A percentile compares a stretch with the other conserved stretches of the same genome.
Conservation (phyloP, 106 monocot genomes). For the Dendrobium chrysotoxum region DNA sequence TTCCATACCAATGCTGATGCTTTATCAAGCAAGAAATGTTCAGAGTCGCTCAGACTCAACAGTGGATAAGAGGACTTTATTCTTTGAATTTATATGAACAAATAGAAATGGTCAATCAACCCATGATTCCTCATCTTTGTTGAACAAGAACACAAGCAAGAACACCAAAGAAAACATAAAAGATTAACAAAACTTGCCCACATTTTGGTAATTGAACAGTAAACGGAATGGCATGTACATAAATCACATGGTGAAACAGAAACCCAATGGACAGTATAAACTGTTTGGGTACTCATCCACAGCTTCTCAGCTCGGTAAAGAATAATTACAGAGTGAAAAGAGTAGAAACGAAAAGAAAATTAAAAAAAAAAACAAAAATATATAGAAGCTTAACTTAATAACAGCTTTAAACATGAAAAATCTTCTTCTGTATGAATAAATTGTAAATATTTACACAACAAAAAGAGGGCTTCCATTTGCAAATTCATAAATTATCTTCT, state of each 20-base stretch:
- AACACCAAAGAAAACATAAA: background rate
- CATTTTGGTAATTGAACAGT: background rate
- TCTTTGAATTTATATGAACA: background rate
- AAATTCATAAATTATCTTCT: no score
- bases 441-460: background rate
- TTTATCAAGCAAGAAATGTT: background rate
- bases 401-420: background rate
- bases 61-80: background rate
- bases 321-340: background rate
- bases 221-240: background rate
- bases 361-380: background rate
- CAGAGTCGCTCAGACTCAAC: background rate
- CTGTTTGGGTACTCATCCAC: background rate
- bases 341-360: background rate
- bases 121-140: background rate
- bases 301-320: background rate
- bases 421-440: background rate
- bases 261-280: background rate
- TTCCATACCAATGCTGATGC: background rate
- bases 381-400: background rate
- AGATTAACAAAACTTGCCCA: background rate
- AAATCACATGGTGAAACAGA: slow-evolving; percentile 1
- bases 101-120: background rate
- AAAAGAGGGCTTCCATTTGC: background rate
- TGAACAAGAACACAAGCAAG: slow-evolving; percentile 1